These are phyloP conservation scores for Kodamaea kaohsiungensis DNA, from an alignment of 805 yeast species.

Conservation along the genomic window DNA sequence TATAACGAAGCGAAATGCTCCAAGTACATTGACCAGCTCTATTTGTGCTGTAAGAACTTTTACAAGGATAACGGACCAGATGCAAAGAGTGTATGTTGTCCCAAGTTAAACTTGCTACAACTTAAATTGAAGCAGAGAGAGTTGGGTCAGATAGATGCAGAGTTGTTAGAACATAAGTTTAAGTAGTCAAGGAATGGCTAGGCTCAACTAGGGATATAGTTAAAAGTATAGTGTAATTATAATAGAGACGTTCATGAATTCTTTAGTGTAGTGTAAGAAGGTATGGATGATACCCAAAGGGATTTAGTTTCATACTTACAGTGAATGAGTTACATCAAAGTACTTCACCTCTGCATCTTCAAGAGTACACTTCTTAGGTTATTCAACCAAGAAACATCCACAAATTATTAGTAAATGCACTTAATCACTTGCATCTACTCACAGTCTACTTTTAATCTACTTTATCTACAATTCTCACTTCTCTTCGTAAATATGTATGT, in stretches of 20 bases:
- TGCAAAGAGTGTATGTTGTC: slow-evolving; percentile 75
- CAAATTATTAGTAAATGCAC: too few species aligned
- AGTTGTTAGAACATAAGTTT: slow-evolving; percentile 25
- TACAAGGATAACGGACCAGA: slow-evolving; percentile 61
- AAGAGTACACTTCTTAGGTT: too few species aligned
- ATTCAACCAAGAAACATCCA: too few species aligned
- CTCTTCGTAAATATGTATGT: slow-evolving; percentile 47
- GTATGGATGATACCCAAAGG: too few species aligned
- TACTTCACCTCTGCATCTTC: too few species aligned
- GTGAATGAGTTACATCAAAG: too few species aligned
- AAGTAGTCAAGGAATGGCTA: background rate
- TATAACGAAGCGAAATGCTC: slow-evolving; percentile 79
- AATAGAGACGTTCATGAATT: too few species aligned
- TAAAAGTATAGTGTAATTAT: too few species aligned
- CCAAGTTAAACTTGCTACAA: slow-evolving; percentile 61
- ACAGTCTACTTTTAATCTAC: background rate
- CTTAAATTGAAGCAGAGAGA: slow-evolving; percentile 67
- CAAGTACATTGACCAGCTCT: slow-evolving; percentile 64
- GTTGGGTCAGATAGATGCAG: slow-evolving; percentile 59
- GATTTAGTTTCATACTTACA: too few species aligned
- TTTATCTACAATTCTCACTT: background rate
- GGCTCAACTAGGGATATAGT: background rate
- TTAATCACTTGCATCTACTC: too few species aligned
- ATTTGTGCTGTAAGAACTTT: slow-evolving; percentile 70
- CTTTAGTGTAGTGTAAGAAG: too few species aligned